Evolutionary conservation across 306 rosid genomes (phyloP), one percentile per base, ranked within the genome.

Genomic region (Quercus bicolor): DNA sequence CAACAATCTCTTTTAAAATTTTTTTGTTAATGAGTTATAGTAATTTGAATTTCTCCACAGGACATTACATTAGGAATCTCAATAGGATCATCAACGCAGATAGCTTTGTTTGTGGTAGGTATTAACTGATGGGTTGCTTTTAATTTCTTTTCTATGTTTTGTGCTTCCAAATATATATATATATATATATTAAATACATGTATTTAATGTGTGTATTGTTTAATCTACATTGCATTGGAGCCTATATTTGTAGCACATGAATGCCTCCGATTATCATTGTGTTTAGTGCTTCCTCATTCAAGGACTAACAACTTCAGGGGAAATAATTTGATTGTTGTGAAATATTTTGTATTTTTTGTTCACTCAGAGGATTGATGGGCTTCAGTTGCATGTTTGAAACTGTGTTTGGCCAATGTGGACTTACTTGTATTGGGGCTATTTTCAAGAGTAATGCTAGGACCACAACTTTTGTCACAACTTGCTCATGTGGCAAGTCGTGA

Each of bases 41-140:
- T 73, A 16, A 81, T 65, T 37, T 48, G 31, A 33, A 31, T 68
- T 74, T 88, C 48, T 78, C 73, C 65, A 61, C 87, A 93, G 98
- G 98, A 93, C 72, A 86, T 93, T 68, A 86, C 95, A 72, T 74
- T 91, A 77, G 98, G 95, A 80, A 91, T 93, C 75, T 94, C 97
- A 75, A 91, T 93, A 19, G 95, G 98, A 1, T 91, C 97, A 33
- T 90, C 97, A 34, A 88, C 97, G 0, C 97, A 93, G 77, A 93
- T 93, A 73, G 86, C 97, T 8, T 88, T 91, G 93, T 90, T 93
- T 55, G 90, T 88, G 91, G 97, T 93, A 79, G 81, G 88, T 79
- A 20, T 78, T 43, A 28, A 68, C 21, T 31, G 16, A 5, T 79
- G 82, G 53, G 40, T 23, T 64, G 4, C 52, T 37, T 33, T 52